phyloP scores from a whole-genome alignment of 768 basidiomycete species.

The Sistotremastrum niveocremeum region DNA sequence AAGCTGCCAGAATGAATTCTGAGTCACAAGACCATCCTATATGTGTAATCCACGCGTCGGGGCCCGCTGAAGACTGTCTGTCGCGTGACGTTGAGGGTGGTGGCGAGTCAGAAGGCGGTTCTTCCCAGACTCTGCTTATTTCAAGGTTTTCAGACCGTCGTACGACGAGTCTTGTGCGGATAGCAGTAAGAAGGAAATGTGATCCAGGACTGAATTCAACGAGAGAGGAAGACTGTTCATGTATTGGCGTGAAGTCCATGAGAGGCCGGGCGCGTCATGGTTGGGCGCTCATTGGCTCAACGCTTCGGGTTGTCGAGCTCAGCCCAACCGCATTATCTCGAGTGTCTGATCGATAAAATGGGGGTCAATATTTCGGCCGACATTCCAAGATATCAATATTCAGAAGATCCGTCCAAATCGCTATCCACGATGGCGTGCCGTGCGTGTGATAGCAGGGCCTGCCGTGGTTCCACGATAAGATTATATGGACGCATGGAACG shows the following conservation, averaged over 20 bases:
- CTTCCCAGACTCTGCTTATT: conserved; percentile 67
- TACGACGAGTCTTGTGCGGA: conserved; percentile 68
- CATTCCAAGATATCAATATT: too few relatives aligned
- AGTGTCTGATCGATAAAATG: too few relatives aligned
- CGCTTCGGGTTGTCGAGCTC: too few relatives aligned
- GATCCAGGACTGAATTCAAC: conserved; percentile 78
- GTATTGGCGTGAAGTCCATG: conserved; percentile 85
- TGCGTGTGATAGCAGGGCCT: too few relatives aligned
- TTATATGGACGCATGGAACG: too few relatives aligned
- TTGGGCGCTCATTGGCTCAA: too few relatives aligned
- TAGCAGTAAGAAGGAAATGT: conserved; percentile 72
- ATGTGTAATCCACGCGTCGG: conserved; percentile 47
- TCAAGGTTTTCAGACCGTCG: conserved; percentile 76
- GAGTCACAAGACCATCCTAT: conserved; percentile 82
- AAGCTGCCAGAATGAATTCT: conserved; percentile 73
- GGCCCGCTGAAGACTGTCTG: conserved; percentile 18
- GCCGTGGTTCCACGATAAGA: too few relatives aligned
- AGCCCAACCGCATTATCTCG: too few relatives aligned
- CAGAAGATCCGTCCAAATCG: too few relatives aligned
- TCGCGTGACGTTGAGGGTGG: conserved; percentile 25
- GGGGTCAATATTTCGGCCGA: too few relatives aligned
- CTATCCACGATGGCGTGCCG: too few relatives aligned
- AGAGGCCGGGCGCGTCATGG: not conserved
- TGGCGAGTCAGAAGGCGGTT: conserved; percentile 41
- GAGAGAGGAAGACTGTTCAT: conserved; percentile 56